phyloP scores from a whole-genome alignment of 139 green algal genomes.

The Astrephomene gubernaculifera region DNA sequence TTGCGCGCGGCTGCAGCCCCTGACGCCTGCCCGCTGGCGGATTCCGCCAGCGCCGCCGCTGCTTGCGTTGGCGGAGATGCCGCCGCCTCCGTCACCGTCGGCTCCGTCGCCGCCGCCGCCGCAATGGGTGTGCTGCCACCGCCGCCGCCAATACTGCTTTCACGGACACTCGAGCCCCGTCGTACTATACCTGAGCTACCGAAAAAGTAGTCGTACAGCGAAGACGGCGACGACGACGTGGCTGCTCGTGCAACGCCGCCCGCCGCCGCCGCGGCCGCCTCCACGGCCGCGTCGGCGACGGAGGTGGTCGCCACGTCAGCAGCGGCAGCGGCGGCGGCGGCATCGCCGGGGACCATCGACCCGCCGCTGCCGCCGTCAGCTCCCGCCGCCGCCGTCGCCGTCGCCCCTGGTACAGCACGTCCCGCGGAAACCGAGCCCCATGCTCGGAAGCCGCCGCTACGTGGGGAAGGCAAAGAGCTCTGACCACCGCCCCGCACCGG shows the following conservation, averaged over 20 bases:
- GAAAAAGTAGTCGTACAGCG: conserved; percentile 32
- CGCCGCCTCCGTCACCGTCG: not conserved
- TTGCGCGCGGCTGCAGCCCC: not conserved
- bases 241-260: not conserved
- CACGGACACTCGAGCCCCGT: not conserved
- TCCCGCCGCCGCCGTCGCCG: not conserved
- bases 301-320: not conserved
- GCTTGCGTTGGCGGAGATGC: not conserved
- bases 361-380: not conserved
- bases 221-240: not conserved
- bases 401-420: too few species aligned
- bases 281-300: conserved; percentile 2
- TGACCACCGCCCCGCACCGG: too few species aligned
- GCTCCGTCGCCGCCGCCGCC: not conserved
- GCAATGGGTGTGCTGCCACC: not conserved
- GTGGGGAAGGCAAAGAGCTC: too few species aligned
- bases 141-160: not conserved
- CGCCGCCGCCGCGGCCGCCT: conserved; percentile 21
- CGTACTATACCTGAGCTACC: too few species aligned
- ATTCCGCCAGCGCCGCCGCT: too few species aligned
- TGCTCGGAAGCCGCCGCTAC: too few species aligned
- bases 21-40: not conserved
- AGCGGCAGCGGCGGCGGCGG: not conserved
- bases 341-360: not conserved
- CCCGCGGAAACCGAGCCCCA: too few species aligned